Evolutionary conservation across 495 filamentous ascomycete species (phyloP), one percentile per base, ranked within the genome.

Genomic region (Talaromyces proteolyticus): DNA sequence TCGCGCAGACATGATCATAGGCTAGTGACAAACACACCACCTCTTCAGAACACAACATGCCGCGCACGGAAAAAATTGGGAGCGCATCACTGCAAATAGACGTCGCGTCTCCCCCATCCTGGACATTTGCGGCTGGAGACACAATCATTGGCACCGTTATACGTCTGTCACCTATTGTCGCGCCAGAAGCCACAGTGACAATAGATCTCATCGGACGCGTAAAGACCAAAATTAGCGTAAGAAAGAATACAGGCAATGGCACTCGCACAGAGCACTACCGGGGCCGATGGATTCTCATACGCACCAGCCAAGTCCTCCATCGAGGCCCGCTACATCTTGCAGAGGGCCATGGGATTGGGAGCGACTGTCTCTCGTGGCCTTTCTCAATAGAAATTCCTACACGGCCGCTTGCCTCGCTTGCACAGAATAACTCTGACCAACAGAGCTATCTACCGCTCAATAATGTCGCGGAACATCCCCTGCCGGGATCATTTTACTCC

Each of bases 371-470:
- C 4, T 51, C 45, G 14, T 58, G 56, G 59, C 51, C 58, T 3
- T 54, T 61, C 25, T 46, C 43, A 16, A 29, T 61, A 0, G 7
- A 16, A 1, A 61, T 61, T 14, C 58, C 58, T 20, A 23, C 45
- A 3, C 8, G 43, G 24, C 53, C 55, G 3, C 12, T 29, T 19
- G 19, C 37, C 23, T 47, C 26, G 1, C 50, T 49, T 24, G 18
- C 23, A 19, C 18, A 6, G 25, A 41, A 41, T 8, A 39, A 53
- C 24, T 19, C 5, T 8, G 22, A 26, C 7, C 22, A 57, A 2
- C 44, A 53, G 37, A 61, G 57, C 44, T 62, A 61, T 36, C 55
- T 66, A 11, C 58, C 58, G 11, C 22, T 59, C n/a, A 52, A 58
- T 23, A 39, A 47, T 14, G 34, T 52, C 4, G 42, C 44, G 19